A percentile compares a stretch with the other conserved stretches of the same genome.
phyloP scores from a whole-genome alignment of 2,329 filamentous ascomycete species.

The Emydomyces testavorans region DNA sequence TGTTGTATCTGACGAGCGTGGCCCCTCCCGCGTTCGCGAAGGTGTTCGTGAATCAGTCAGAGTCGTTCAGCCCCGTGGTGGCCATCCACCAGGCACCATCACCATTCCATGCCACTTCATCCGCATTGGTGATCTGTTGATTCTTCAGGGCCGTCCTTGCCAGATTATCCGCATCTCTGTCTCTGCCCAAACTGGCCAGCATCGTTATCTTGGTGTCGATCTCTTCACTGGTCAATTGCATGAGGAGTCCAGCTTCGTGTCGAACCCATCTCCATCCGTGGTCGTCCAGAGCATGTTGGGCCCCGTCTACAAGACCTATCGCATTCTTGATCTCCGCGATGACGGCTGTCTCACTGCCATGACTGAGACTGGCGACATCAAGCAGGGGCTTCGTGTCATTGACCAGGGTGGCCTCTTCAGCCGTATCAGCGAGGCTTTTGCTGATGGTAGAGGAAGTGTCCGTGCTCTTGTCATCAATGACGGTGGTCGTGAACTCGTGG shows the following conservation, averaged over 20 bases:
- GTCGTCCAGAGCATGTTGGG: constrained; percentile 99
- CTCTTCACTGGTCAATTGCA: constrained; percentile 99
- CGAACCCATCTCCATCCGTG: constrained; percentile 90
- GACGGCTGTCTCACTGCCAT: constrained; percentile 77
- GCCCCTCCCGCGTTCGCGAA: constrained; percentile 36
- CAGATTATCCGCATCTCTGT: constrained; percentile 99
- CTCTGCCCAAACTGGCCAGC: constrained; percentile 93
- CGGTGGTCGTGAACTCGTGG: constrained; percentile 81
- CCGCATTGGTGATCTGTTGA: constrained; percentile 95
- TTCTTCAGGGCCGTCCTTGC: constrained; percentile 97
- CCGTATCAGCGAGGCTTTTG: constrained; percentile 72
- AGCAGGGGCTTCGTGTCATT: constrained; percentile 85
- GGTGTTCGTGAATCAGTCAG: constrained; percentile 38
- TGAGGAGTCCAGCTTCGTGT: constrained; percentile 96
- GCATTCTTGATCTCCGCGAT: constrained; percentile 91
- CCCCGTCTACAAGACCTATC: constrained; percentile 99
- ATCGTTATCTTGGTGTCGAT: constrained; percentile 98
- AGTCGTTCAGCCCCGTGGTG: constrained; percentile 42
- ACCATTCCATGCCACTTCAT: constrained; percentile 99
- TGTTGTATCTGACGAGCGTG: constrained; percentile 33
- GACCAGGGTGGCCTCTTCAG: constrained; percentile 84
- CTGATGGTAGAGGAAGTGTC: constrained; percentile 83
- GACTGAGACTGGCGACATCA: constrained; percentile 98
- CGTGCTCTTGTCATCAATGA: constrained; percentile 94
- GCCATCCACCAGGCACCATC: constrained; percentile 63